Evolutionary conservation across 768 basidiomycete species (phyloP), one percentile per base, ranked within the genome.

Genomic region (Podaxis sp.): DNA sequence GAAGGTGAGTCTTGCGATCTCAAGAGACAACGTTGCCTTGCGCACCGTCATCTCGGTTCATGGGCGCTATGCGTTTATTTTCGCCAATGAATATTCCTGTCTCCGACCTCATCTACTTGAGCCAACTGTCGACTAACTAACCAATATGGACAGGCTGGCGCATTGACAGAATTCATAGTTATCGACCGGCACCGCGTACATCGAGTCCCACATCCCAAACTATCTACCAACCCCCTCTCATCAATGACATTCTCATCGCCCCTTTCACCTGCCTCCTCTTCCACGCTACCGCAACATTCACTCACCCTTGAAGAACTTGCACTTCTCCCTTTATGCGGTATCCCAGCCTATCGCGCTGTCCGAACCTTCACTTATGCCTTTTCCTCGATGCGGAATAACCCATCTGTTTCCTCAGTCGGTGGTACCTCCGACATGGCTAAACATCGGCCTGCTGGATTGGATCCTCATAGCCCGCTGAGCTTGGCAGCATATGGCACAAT

Each of bases 161-260:
- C 91, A 5, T 81, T 96, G 22, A 82, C 92, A n/a, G 93, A 97
- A 75, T 96, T 93, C 76, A 84, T 96, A 64, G 79, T 92, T 26
- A 82, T 89, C 24, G 93, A 96, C 70, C 85, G 91, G 30, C 89
- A 88, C 69, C 85, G 91, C 13, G 74, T 96, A 1, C 85, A 88
- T 64, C 83, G 89, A 15, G 84, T 89, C 8, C 90, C 93, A 0
- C 82, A 88, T 66, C 88, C 88, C 33, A 76, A 78, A 38, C 59
- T 60, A 40, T n/a, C 57, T 26, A 37, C 54, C 3, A 26, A 28
- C 8, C 37, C 20, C 20, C n/a, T 46, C 22, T 55, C 44, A 33
- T 22, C 53, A 36, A 44, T 50, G 44, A 49, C 58, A 53, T 64
- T 56, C 17, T 56, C 64, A 20, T 56, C 65, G 8, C 38, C 62